Conservation (phyloP, 2,329 filamentous ascomycete genomes). For the Stemphylium vesicarium region DNA sequence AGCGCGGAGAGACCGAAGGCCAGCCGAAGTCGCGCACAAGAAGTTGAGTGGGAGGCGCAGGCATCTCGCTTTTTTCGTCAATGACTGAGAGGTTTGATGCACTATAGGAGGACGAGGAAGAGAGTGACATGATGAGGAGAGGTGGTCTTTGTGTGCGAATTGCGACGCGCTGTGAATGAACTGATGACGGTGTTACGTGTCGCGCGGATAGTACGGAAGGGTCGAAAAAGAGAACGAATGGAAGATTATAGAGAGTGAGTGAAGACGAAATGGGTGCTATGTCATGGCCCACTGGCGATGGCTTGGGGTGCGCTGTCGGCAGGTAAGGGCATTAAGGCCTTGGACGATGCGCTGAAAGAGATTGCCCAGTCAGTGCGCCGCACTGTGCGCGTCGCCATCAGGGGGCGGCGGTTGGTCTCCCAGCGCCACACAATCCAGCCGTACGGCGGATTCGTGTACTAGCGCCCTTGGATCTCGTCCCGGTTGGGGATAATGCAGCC, state of each 20-base stretch:
- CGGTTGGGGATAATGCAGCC: slow-evolving; percentile 10
- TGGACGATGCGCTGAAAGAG: slow-evolving; percentile 14
- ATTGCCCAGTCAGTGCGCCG: slow-evolving; percentile 15
- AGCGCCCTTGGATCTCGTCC: slow-evolving; percentile 15
- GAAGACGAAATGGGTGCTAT: slow-evolving; percentile 4
- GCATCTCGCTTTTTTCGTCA: slow-evolving; percentile 20
- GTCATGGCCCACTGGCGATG: slow-evolving; percentile 9
- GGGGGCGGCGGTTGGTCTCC: slow-evolving; percentile 18
- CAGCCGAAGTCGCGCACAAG: slow-evolving; percentile 35
- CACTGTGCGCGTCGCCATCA: slow-evolving; percentile 10
- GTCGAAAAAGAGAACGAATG: background rate
- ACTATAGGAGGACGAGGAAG: slow-evolving; percentile 11
- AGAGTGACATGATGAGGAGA: slow-evolving; percentile 15
- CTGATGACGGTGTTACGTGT: slow-evolving; percentile 4
- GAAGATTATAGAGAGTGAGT: background rate
- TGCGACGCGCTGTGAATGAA: slow-evolving; percentile 12
- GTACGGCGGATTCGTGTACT: slow-evolving; percentile 4
- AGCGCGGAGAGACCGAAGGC: slow-evolving; percentile 28
- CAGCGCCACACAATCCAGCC: slow-evolving; percentile 16
- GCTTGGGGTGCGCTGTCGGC: slow-evolving; percentile 3
- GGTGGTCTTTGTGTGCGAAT: background rate
- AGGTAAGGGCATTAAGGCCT: slow-evolving; percentile 2
- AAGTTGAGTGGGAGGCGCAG: slow-evolving; percentile 2
- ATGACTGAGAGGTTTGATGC: slow-evolving; percentile 19
- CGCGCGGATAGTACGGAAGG: background rate